Evolutionary conservation across 768 basidiomycete species (phyloP).

Genomic region (Neoboletus subvelutipes): DNA sequence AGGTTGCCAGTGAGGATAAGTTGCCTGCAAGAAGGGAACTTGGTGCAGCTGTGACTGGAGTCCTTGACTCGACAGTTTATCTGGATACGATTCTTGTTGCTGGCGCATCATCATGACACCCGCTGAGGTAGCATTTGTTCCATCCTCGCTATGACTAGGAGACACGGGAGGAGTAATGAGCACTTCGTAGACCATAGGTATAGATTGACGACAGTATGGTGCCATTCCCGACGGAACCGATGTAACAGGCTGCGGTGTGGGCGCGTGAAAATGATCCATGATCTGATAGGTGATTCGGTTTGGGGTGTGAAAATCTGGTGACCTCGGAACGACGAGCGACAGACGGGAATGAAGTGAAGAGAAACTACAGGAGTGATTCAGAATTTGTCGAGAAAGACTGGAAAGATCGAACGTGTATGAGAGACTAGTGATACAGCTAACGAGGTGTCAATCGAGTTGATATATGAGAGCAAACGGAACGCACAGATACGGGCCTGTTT

Average conservation of each 20-base stretch:
- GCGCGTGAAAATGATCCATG: conserved; percentile 28
- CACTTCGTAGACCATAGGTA: conserved; percentile 49
- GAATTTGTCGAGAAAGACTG: conserved; percentile 7
- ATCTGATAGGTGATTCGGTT: conserved; percentile 1
- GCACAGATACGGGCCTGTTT: conserved; percentile 16
- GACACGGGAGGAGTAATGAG: conserved; percentile 74
- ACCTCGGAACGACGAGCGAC: not conserved
- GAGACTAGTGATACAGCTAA: conserved; percentile 7
- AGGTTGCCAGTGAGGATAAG: conserved; percentile 15
- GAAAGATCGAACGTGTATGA: not conserved
- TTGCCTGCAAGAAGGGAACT: conserved; percentile 3
- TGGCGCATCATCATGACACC: conserved; percentile 9
- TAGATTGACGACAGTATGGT: conserved; percentile 38
- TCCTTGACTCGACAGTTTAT: conserved; percentile 12
- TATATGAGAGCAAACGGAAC: conserved; percentile 1
- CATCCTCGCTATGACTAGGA: conserved; percentile 49
- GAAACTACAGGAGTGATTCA: not conserved
- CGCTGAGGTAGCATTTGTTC: conserved; percentile 18
- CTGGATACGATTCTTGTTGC: conserved; percentile 11
- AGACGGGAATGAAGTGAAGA: not conserved
- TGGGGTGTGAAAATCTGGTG: not conserved
- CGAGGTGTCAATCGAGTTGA: conserved; percentile 4
- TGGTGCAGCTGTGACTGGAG: conserved; percentile 4
- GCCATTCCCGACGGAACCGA: conserved; percentile 13
- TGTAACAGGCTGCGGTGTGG: conserved; percentile 19